A percentile compares a stretch with the other conserved stretches of the same genome.
Evolutionary conservation across 1,284 basidiomycete species (phyloP).

Genomic region (Meira miltonrushii): DNA sequence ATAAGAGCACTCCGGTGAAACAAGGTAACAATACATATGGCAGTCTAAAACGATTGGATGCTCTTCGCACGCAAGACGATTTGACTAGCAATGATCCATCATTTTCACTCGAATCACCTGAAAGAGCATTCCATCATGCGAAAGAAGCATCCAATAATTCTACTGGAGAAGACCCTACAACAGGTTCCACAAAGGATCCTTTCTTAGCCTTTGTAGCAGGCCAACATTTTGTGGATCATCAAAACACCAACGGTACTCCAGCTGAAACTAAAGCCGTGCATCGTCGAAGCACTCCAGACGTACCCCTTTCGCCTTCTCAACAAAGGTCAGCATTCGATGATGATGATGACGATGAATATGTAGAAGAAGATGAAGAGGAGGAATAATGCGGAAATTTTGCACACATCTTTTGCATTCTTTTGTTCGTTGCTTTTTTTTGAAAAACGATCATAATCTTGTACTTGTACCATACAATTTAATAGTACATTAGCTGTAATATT

Average conservation of each 20-base stretch:
- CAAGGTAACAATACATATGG: neutral
- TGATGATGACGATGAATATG: no score
- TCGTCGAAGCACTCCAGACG: neutral
- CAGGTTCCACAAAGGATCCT: slow-evolving; percentile 18
- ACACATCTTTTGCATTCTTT: no score
- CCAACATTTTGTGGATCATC: slow-evolving; percentile 20
- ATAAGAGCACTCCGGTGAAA: neutral
- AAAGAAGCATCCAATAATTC: neutral
- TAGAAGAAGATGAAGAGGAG: no score
- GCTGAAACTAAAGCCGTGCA: neutral
- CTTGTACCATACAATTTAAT: no score
- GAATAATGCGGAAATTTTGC: no score
- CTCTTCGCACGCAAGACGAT: neutral
- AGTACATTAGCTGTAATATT: no score
- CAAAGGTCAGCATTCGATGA: neutral
- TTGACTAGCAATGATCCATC: neutral
- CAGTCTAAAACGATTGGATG: neutral
- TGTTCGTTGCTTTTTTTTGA: no score
- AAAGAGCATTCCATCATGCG: neutral
- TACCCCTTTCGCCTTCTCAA: neutral
- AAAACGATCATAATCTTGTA: no score
- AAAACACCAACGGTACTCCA: neutral
- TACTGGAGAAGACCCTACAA: neutral
- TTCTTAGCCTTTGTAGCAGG: slow-evolving; percentile 39
- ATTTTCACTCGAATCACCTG: slow-evolving; percentile 3